These are phyloP conservation scores for Trifolium pratense DNA, from an alignment of 306 rosid species.

Conservation along the genomic window DNA sequence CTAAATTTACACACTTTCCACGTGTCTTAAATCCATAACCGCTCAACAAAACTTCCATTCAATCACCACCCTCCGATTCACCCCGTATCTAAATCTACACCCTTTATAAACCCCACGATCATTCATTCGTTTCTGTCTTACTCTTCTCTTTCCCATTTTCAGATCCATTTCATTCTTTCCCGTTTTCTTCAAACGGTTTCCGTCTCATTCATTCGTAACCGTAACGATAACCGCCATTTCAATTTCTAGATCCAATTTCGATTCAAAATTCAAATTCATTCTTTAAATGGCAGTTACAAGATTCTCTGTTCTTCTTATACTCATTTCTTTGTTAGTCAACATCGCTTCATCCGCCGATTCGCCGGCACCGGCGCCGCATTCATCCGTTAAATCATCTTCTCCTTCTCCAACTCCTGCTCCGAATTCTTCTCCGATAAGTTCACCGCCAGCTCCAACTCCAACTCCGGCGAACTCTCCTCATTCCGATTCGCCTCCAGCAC, in stretches of 20 bases:
- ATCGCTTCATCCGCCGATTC: slow-evolving; percentile 43
- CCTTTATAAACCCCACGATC: slow-evolving; percentile 36
- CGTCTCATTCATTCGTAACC: background rate
- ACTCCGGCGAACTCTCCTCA: slow-evolving; percentile 25
- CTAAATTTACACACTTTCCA: too few species aligned
- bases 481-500: slow-evolving; percentile 45
- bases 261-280: slow-evolving; percentile 9
- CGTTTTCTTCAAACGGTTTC: too few species aligned
- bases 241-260: slow-evolving; percentile 48
- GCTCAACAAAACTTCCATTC: too few species aligned
- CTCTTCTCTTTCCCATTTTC: slow-evolving; percentile 17
- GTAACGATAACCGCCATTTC: slow-evolving; percentile 27
- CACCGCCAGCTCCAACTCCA: slow-evolving; percentile 41
- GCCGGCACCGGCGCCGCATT: slow-evolving; percentile 41
- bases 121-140: background rate
- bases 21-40: too few species aligned
- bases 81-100: too few species aligned
- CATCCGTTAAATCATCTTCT: slow-evolving; percentile 33
- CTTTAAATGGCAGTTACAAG: slow-evolving; percentile 46
- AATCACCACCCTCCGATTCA: too few species aligned
- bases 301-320: slow-evolving; percentile 38
- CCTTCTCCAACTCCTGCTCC: slow-evolving; percentile 49
- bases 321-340: slow-evolving; percentile 38
- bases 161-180: slow-evolving; percentile 44
- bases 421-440: slow-evolving; percentile 27